Conservation (phyloP, 2,329 filamentous ascomycete genomes). For the Penicillium corylophilum region DNA sequence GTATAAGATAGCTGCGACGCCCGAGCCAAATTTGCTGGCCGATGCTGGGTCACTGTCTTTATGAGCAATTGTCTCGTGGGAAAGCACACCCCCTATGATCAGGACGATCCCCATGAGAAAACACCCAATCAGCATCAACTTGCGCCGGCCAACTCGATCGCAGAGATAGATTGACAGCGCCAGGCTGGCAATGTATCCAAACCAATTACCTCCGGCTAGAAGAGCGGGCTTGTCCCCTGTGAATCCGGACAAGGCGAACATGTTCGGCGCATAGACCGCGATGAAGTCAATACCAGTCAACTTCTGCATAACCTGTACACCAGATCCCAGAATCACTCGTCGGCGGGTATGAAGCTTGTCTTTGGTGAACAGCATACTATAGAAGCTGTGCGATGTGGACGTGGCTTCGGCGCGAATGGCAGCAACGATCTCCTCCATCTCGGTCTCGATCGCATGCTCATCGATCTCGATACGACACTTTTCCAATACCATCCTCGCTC, state of each 20-base stretch:
- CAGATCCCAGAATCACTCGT: slow-evolving; percentile 20
- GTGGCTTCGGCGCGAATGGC: slow-evolving; percentile 26
- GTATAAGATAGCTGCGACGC: slow-evolving; percentile 22
- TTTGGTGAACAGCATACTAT: slow-evolving; percentile 24
- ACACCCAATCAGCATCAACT: slow-evolving; percentile 26
- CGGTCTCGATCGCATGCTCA: slow-evolving; percentile 19
- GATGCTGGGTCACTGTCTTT: slow-evolving; percentile 10
- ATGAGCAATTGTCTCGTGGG: slow-evolving; percentile 15
- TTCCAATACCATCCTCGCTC: slow-evolving; percentile 15
- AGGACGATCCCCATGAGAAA: slow-evolving; percentile 21
- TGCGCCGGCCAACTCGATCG: slow-evolving; percentile 17
- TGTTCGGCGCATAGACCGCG: slow-evolving; percentile 22
- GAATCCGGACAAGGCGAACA: slow-evolving; percentile 23
- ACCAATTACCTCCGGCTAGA: slow-evolving; percentile 25
- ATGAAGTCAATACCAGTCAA: slow-evolving; percentile 25
- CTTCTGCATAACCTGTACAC: slow-evolving; percentile 26
- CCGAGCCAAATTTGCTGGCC: slow-evolving; percentile 20
- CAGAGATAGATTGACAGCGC: slow-evolving; percentile 16
- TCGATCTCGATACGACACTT: slow-evolving; percentile 6
- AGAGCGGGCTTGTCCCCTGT: slow-evolving; percentile 21
- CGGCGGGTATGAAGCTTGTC: slow-evolving; percentile 25
- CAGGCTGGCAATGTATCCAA: slow-evolving; percentile 23
- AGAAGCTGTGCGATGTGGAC: slow-evolving; percentile 20
- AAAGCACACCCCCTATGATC: slow-evolving; percentile 21
- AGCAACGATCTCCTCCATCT: slow-evolving; percentile 25